These are phyloP conservation scores for Naematelia aurantialba DNA, from an alignment of 768 basidiomycete genomes.

Conservation along the genomic window DNA sequence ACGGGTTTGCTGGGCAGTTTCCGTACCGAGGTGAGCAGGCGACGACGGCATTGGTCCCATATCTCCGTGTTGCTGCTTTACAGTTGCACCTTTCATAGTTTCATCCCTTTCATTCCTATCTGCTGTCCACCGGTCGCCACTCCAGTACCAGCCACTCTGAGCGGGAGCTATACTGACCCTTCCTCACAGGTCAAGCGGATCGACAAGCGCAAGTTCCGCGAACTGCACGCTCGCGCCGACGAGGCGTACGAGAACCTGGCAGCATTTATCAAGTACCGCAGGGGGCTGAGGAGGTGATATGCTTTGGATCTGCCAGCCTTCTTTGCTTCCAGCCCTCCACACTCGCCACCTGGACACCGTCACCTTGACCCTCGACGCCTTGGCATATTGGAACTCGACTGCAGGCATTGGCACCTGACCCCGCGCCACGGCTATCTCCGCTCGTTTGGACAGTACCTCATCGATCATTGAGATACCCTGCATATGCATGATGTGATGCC, in stretches of 20 bases:
- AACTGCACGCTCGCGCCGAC: conserved; percentile 49
- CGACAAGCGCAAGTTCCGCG: conserved; percentile 51
- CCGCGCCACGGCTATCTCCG: too few species aligned
- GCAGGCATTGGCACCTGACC: background rate
- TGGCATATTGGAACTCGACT: background rate
- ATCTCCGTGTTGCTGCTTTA: background rate
- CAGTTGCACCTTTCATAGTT: background rate
- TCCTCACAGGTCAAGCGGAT: conserved; percentile 48
- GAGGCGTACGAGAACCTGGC: conserved; percentile 53
- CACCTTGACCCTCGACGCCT: background rate
- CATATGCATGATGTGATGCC: background rate
- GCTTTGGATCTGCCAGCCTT: too few species aligned
- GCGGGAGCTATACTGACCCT: too few species aligned
- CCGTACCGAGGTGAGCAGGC: conserved; percentile 45
- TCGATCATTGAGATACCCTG: background rate
- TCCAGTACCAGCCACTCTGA: too few species aligned
- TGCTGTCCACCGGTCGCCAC: too few species aligned
- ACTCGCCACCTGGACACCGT: background rate
- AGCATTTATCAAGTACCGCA: conserved; percentile 53
- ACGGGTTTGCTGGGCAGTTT: conserved; percentile 43
- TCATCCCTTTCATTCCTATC: background rate
- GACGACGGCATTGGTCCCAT: background rate
- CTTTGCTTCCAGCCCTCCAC: conserved; percentile 1
- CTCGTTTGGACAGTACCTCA: too few species aligned
- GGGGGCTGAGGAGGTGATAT: conserved; percentile 26